Evolutionary conservation across 148 eudicot species (phyloP), one percentile per base, ranked within the genome.

Genomic region (Mesembryanthemum crystallinum): DNA sequence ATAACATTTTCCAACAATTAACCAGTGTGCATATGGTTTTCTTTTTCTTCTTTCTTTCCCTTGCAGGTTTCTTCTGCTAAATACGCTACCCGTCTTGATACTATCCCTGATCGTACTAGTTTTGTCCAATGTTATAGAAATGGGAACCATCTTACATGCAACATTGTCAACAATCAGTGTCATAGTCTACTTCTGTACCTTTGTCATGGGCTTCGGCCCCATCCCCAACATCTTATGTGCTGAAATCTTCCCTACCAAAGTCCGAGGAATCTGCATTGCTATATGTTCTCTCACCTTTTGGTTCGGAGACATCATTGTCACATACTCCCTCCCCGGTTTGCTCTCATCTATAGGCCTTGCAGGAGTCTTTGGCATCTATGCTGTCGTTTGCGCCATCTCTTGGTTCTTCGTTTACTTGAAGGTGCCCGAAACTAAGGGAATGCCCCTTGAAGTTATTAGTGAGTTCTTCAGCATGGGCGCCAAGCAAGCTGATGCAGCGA

Each of bases 201-300:
- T 92, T 45, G 97, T 90, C 55, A 92, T 88, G 94, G 97, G 97
- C 33, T 92, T 88, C 29, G 97, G 97, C 2, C 97, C 97, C 23
- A 81, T 92, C 61, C 97, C 97, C 25, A 92, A 90, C 77, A 92
- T 90, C 71, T 87, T 92, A n/a, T 92, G 97, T 80, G 71, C 94
- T 0, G 97, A 92, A 68, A 92, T 92, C 77, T 92, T 92, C 69
- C 97, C 97, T 2, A 92, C 97, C 9, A 85, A 92, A 30, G 94
- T 87, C 62, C 88, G 97, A 42, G 97, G 97, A 39, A 72, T 92
- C n/a, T 92, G 97, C 83, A 92, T 92, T 21, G 97, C 97, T n/a
- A 86, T 92, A 58, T 88, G 92, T 58, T 89, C 97, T 29, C 92
- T 92, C 21, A 90, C 97, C 66, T 92, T 88, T 61, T 92, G 97